These are phyloP conservation scores for Obelidium mucronatum DNA, from an alignment of 192 early-diverging fungal genomes.

Conservation along the genomic window DNA sequence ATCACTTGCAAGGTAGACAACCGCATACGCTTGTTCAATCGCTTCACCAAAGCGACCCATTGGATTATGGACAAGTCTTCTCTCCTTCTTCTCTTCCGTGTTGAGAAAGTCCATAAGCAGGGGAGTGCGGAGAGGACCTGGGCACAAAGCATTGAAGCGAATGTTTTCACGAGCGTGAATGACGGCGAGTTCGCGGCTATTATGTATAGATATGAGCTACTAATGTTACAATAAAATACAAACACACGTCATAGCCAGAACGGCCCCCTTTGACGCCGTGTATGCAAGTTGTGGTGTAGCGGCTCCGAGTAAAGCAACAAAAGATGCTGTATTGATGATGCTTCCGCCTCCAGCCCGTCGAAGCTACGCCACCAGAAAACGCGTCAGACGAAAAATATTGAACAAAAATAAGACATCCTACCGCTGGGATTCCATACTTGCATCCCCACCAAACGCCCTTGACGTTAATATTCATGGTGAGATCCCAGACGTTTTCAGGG, in stretches of 20 bases:
- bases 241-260: slow-evolving; percentile 81
- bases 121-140: slow-evolving; percentile 80
- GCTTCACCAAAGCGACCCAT: slow-evolving; percentile 89
- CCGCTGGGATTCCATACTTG: slow-evolving; percentile 79
- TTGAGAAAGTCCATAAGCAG: slow-evolving; percentile 85
- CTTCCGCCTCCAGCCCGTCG: slow-evolving; percentile 74
- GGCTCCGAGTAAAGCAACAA: slow-evolving; percentile 78
- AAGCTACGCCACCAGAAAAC: slow-evolving; percentile 32
- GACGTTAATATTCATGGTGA: slow-evolving; percentile 80
- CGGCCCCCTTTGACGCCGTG: slow-evolving; percentile 88
- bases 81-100: slow-evolving; percentile 83
- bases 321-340: slow-evolving; percentile 87
- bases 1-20: slow-evolving; percentile 83
- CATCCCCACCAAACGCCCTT: slow-evolving; percentile 92
- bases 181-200: slow-evolving; percentile 80
- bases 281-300: slow-evolving; percentile 88
- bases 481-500: slow-evolving; percentile 79
- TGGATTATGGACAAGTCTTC: slow-evolving; percentile 80
- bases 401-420: background rate
- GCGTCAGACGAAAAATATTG: background rate
- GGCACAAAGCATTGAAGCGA: slow-evolving; percentile 82
- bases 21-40: slow-evolving; percentile 84
- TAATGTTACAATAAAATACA: background rate
- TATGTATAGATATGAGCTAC: no score
- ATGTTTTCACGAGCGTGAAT: slow-evolving; percentile 89